These are phyloP conservation scores for Teratosphaeriaceae sp. DNA, from an alignment of 2,329 filamentous ascomycete genomes.

Conservation along the genomic window DNA sequence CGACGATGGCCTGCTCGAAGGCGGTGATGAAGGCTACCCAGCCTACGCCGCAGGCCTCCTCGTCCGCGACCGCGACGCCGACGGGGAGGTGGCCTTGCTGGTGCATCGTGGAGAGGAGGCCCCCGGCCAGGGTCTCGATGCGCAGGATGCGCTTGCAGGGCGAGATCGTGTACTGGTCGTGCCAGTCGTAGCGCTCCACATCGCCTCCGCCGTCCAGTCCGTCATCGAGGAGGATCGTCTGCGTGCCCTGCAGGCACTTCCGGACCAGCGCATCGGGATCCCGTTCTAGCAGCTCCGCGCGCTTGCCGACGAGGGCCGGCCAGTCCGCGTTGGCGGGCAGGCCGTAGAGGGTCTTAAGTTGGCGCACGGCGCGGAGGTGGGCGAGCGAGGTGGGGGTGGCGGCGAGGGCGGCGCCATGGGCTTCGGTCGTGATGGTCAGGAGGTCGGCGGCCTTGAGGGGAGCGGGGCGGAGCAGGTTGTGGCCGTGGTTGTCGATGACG, in stretches of 20 bases:
- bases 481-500: constrained; percentile 68
- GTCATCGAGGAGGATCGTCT: constrained; percentile 73
- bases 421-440: constrained; percentile 65
- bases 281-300: constrained; percentile 40
- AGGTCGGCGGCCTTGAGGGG: constrained; percentile 46
- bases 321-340: constrained; percentile 54
- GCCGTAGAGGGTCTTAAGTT: constrained; percentile 59
- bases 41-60: constrained; percentile 23
- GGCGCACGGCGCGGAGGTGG: constrained; percentile 62
- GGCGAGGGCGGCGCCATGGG: constrained; percentile 59
- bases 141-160: constrained; percentile 67
- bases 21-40: constrained; percentile 42
- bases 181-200: constrained; percentile 56
- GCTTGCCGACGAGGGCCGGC: constrained; percentile 46
- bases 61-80: constrained; percentile 24
- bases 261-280: constrained; percentile 50
- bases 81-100: constrained; percentile 23
- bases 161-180: constrained; percentile 58
- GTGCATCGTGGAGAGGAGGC: constrained; percentile 48
- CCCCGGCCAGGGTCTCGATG: constrained; percentile 65
- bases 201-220: constrained; percentile 53
- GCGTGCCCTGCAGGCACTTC: constrained; percentile 63
- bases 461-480: constrained; percentile 56
- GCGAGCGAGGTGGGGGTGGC: constrained; percentile 58
- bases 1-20: constrained; percentile 48